Evolutionary conservation across 192 early-diverging fungal species (phyloP).

Genomic region (Rhizoclosmatium sp.): DNA sequence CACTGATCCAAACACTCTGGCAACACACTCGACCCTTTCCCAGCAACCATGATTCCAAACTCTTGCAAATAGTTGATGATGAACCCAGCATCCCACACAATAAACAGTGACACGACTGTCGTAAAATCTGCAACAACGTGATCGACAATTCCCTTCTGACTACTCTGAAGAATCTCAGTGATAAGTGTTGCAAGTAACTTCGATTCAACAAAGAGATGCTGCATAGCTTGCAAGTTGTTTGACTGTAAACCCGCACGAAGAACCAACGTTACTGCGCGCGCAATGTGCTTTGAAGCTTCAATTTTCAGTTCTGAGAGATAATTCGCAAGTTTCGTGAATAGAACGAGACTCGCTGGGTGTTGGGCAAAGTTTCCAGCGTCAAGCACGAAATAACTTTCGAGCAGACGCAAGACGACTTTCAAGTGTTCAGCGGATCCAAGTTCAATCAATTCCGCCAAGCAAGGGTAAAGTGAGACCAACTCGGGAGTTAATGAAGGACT

Average conservation of each 20-base stretch:
- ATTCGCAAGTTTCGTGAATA: slow-evolving; percentile 34
- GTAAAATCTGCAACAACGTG: slow-evolving; percentile 66
- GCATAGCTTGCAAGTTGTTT: slow-evolving; percentile 43
- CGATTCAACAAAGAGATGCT: slow-evolving; percentile 62
- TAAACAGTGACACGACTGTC: slow-evolving; percentile 65
- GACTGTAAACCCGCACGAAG: slow-evolving; percentile 56
- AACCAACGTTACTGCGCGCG: slow-evolving; percentile 67
- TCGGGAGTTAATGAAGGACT: slow-evolving; percentile 57
- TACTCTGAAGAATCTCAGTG: slow-evolving; percentile 59
- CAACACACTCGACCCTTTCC: slow-evolving; percentile 64
- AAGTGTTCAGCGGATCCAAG: slow-evolving; percentile 76
- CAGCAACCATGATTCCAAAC: slow-evolving; percentile 60
- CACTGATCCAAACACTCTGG: slow-evolving; percentile 68
- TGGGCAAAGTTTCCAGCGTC: slow-evolving; percentile 60
- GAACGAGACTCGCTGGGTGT: slow-evolving; percentile 47
- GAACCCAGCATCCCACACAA: slow-evolving; percentile 63
- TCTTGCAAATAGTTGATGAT: slow-evolving; percentile 58
- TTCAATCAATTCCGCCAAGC: slow-evolving; percentile 70
- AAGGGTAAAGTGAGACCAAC: slow-evolving; percentile 69
- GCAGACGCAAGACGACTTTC: slow-evolving; percentile 76
- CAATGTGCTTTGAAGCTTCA: slow-evolving; percentile 66
- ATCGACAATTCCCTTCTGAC: slow-evolving; percentile 59
- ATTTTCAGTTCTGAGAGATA: slow-evolving; percentile 64
- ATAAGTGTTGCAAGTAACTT: slow-evolving; percentile 66
- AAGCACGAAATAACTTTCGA: slow-evolving; percentile 86